These are phyloP conservation scores for Filobasidium wieringae DNA, from an alignment of 768 basidiomycete genomes.

Conservation along the genomic window DNA sequence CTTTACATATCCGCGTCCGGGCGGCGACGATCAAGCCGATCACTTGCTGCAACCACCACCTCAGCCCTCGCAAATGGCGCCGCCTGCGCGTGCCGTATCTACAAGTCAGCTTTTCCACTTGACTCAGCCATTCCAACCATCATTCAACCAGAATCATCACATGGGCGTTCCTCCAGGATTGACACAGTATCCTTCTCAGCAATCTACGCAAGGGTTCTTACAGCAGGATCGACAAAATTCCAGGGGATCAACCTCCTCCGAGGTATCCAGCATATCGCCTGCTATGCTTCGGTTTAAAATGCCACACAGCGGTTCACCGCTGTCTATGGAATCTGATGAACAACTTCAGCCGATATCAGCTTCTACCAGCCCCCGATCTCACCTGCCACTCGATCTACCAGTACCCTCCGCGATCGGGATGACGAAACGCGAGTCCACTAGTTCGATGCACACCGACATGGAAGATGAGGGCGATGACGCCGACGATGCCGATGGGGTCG, in stretches of 20 bases:
- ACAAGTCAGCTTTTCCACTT: neutral
- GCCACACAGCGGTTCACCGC: neutral
- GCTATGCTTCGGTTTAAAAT: neutral
- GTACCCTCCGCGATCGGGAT: neutral
- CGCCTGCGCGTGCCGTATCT: too few relatives aligned
- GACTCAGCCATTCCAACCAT: neutral
- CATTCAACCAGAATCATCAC: neutral
- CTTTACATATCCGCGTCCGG: neutral
- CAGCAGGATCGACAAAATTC: neutral
- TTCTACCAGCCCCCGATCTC: neutral
- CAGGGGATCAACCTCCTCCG: neutral
- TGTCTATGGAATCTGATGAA: neutral
- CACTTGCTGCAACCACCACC: too few relatives aligned
- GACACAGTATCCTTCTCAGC: neutral
- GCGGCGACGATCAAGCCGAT: neutral
- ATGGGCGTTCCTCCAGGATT: neutral
- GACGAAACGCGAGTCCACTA: neutral
- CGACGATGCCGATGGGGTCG: conserved; percentile 30
- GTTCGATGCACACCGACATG: neutral
- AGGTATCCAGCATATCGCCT: neutral
- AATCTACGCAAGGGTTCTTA: neutral
- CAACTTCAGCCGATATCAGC: neutral
- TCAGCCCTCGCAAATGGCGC: too few relatives aligned
- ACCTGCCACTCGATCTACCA: neutral
- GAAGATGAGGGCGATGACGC: conserved; percentile 16